Conservation (phyloP, 2,329 filamentous ascomycete genomes). For the Trichocomaceae sp. region DNA sequence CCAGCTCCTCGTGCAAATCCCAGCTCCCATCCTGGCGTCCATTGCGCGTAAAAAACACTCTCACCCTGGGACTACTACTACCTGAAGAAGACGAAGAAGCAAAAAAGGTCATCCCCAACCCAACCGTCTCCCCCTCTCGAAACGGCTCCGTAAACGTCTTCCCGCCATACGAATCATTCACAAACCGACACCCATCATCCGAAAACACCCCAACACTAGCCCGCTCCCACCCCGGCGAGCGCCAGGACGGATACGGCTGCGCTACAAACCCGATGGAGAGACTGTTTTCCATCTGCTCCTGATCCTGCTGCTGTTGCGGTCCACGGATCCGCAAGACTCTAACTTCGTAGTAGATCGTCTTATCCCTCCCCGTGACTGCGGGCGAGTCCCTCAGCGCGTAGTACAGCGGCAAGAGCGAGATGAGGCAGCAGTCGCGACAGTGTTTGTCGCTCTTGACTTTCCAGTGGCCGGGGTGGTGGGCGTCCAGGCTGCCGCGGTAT, state of each 20-base stretch:
- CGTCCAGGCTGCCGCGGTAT: constrained; percentile 8
- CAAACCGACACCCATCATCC: constrained; percentile 57
- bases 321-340: constrained; percentile 42
- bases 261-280: constrained; percentile 55
- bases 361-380: constrained; percentile 37
- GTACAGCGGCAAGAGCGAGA: constrained; percentile 53
- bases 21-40: constrained; percentile 48
- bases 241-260: constrained; percentile 56
- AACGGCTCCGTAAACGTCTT: constrained; percentile 52
- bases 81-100: constrained; percentile 33
- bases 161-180: constrained; percentile 57
- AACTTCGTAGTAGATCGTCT: constrained; percentile 56
- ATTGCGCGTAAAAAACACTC: constrained; percentile 54
- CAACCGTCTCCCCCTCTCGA: constrained; percentile 49
- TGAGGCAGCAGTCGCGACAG: constrained; percentile 46
- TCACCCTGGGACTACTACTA: constrained; percentile 16
- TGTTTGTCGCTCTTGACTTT: constrained; percentile 37
- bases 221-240: constrained; percentile 58
- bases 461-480: constrained; percentile 38
- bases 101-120: constrained; percentile 52
- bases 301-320: too few species aligned
- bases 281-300: constrained; percentile 42
- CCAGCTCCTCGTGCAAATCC: constrained; percentile 56
- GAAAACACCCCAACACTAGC: constrained; percentile 56
- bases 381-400: constrained; percentile 48